Evolutionary conservation across 352 stramenopile genomes (phyloP), one percentile per base, ranked within the genome.

Genomic region (Vaucheria bursata): DNA sequence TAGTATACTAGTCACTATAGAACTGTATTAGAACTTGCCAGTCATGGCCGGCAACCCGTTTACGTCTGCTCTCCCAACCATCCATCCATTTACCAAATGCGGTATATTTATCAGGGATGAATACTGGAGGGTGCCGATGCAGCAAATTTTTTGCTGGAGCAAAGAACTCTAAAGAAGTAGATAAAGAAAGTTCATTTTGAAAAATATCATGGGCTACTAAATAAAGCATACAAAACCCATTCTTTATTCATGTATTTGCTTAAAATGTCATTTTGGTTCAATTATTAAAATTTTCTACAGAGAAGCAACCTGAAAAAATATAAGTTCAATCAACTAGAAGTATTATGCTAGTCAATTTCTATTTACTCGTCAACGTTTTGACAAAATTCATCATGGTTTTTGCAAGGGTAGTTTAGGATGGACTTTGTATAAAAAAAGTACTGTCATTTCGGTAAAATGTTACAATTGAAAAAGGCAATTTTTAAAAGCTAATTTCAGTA

Each of bases 51-150:
- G 84, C 79, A 7, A 85, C 78, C 33, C 85, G 82, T 65, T 87
- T 89, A 3, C 89, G 76, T 0, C 89, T 73, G 12, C 84, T 88
- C 76, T 94, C 89, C 89, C 89, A 94, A 1, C 89, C 93, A 83
- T 97, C 92, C 92, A 97, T 97, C 84, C 94, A 95, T 83, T 97
- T 97, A 75, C 92, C 91, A 72, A 92, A 95, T 70, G 86, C 85
- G 49, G 92, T 97, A 86, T 93, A 98, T 38, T 92, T 88, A 80
- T 97, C 88, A 0, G 88, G 81, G 70, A 94, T 89, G 83, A 96
- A 97, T n/a, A 92, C 82, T 0, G 93, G 91, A 36, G 84, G 67
- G 36, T 88, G 78, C 0, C 89, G 86, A 39, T 87, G 84, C 18
- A 97, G 85, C 65, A 97, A 71, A 68, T 88, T 90, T 75, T 94